These are phyloP conservation scores for Fusarium sp. DNA, from an alignment of 2,329 filamentous ascomycete species.

Conservation along the genomic window DNA sequence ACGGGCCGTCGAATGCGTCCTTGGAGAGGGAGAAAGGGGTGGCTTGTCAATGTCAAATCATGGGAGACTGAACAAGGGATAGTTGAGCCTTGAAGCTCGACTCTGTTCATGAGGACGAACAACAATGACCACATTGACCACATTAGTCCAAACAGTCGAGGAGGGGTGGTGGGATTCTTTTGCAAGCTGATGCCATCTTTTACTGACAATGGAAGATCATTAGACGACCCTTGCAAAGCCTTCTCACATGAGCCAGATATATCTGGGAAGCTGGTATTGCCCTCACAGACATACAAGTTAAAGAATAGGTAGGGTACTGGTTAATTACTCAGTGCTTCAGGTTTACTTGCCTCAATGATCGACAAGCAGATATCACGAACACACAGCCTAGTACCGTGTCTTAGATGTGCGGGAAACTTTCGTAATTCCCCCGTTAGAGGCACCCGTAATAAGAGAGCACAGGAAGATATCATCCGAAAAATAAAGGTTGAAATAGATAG, in stretches of 20 bases:
- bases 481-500: conserved; percentile 2
- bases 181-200: neutral
- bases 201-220: neutral
- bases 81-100: neutral
- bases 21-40: conserved; percentile 6
- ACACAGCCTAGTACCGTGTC: neutral
- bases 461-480: conserved; percentile 12
- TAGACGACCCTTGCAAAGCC: neutral
- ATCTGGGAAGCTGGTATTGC: neutral
- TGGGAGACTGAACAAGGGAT: neutral
- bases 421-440: neutral
- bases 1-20: conserved; percentile 3
- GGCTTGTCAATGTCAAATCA: conserved; percentile 4
- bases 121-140: neutral
- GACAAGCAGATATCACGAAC: neutral
- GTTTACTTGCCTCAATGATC: neutral
- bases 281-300: neutral
- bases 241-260: neutral
- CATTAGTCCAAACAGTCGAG: neutral
- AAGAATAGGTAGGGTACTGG: neutral
- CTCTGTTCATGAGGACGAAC: neutral
- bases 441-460: neutral
- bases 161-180: neutral
- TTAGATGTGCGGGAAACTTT: neutral
- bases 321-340: neutral